Conservation (phyloP, 192 early-diverging fungal species). For the Coemansia sp. region DNA sequence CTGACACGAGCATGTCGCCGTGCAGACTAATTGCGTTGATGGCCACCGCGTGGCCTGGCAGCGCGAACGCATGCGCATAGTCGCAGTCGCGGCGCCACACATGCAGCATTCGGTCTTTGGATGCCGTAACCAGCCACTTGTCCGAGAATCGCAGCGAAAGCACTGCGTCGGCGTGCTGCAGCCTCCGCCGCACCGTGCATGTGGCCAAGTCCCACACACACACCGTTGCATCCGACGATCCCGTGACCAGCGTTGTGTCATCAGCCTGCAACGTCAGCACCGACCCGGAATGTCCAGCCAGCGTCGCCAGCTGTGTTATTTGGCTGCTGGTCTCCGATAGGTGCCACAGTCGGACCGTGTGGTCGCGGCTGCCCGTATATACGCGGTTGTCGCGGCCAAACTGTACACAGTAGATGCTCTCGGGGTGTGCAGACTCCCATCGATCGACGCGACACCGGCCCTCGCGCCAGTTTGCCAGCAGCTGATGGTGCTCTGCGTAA, state of each 20-base stretch:
- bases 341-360: slow-evolving; percentile 78
- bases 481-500: slow-evolving; percentile 61
- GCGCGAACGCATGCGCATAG: slow-evolving; percentile 53
- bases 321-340: slow-evolving; percentile 56
- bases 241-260: slow-evolving; percentile 61
- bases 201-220: slow-evolving; percentile 73
- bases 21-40: slow-evolving; percentile 80
- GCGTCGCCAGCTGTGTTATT: slow-evolving; percentile 55
- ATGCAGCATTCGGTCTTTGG: slow-evolving; percentile 77
- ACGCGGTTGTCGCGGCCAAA: slow-evolving; percentile 66
- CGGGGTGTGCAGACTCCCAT: slow-evolving; percentile 70
- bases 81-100: slow-evolving; percentile 68
- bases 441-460: slow-evolving; percentile 61
- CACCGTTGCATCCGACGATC: slow-evolving; percentile 66
- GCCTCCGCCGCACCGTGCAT: slow-evolving; percentile 40
- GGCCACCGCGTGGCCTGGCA: slow-evolving; percentile 71
- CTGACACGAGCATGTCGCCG: slow-evolving; percentile 63
- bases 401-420: slow-evolving; percentile 85
- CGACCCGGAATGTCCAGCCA: slow-evolving; percentile 69
- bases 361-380: slow-evolving; percentile 70
- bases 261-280: slow-evolving; percentile 88
- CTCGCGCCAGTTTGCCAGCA: slow-evolving; percentile 73
- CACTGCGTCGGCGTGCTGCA: slow-evolving; percentile 70
- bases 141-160: slow-evolving; percentile 76
- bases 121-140: slow-evolving; percentile 75